Percentiles rank a stretch among this genome's conserved stretches.
These are phyloP conservation scores for Pterocarpus santalinus DNA, from an alignment of 306 rosid genomes.

Conservation along the genomic window DNA sequence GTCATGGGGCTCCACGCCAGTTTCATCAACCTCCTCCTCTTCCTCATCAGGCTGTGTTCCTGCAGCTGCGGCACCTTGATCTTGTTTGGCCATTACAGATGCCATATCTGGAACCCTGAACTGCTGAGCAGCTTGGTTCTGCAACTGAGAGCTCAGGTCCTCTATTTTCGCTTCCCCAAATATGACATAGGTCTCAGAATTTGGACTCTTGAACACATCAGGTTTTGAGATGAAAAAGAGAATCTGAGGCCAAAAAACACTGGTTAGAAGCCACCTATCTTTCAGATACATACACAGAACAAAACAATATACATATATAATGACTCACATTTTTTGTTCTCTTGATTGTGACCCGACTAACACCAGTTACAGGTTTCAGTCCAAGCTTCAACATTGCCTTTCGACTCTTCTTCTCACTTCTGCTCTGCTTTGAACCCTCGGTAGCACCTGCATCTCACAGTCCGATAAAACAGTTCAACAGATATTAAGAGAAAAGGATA, in stretches of 20 bases:
- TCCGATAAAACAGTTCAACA: constrained; percentile 15
- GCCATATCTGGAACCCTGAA: constrained; percentile 88
- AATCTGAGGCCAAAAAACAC: constrained; percentile 54
- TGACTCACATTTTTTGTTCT: constrained; percentile 79
- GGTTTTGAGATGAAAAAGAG: constrained; percentile 91
- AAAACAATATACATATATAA: background rate
- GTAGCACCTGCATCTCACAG: constrained; percentile 57
- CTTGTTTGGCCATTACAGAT: constrained; percentile 69
- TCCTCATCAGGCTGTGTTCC: constrained; percentile 69
- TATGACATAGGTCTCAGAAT: constrained; percentile 82
- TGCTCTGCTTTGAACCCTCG: constrained; percentile 93
- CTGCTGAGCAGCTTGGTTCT: constrained; percentile 92
- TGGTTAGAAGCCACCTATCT: background rate
- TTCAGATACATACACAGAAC: background rate
- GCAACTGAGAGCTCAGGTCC: constrained; percentile 90
- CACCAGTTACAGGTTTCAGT: constrained; percentile 85
- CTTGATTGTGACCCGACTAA: constrained; percentile 90
- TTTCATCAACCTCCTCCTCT: constrained; percentile 79
- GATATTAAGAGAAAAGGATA: background rate
- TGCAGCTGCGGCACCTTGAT: constrained; percentile 56
- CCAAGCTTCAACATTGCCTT: constrained; percentile 98
- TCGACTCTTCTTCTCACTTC: constrained; percentile 98
- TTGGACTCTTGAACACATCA: constrained; percentile 92
- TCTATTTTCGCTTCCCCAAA: constrained; percentile 93
- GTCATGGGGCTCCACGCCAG: constrained; percentile 80